phyloP scores from a whole-genome alignment of 208 protist species.

The Balamuthia mandrillaris region DNA sequence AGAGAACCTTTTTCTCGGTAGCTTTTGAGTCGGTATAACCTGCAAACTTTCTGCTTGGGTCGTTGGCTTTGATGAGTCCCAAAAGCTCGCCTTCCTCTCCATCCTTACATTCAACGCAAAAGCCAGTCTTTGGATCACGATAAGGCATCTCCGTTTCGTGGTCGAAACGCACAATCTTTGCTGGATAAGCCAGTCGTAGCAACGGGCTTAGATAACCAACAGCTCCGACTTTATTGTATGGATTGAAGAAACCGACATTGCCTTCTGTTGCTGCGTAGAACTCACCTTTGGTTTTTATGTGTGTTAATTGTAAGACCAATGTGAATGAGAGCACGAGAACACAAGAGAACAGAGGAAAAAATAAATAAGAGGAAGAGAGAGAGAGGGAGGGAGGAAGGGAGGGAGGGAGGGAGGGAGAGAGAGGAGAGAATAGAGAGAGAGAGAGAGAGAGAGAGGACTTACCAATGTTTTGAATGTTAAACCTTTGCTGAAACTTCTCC shows the following conservation, averaged over 20 bases:
- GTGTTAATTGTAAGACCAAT: background rate
- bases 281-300: slow-evolving; percentile 62
- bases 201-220: background rate
- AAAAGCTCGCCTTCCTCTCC: slow-evolving; percentile 47
- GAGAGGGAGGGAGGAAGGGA: slow-evolving; percentile 16
- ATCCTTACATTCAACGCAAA: slow-evolving; percentile 42
- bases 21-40: slow-evolving; percentile 41
- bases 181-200: slow-evolving; percentile 4
- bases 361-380: background rate
- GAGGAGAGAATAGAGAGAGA: background rate
- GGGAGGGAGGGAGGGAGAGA: background rate
- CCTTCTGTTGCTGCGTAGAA: slow-evolving; percentile 85
- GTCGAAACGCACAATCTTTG: slow-evolving; percentile 34
- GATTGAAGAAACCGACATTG: slow-evolving; percentile 52
- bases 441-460: slow-evolving; percentile 84
- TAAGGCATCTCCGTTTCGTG: slow-evolving; percentile 25
- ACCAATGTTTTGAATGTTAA: slow-evolving; percentile 44
- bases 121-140: slow-evolving; percentile 19
- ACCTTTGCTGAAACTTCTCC: slow-evolving; percentile 32
- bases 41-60: slow-evolving; percentile 37
- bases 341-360: background rate
- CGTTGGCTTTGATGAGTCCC: slow-evolving; percentile 13
- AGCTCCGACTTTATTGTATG: background rate
- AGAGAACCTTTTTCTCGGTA: slow-evolving; percentile 45
- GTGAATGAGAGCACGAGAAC: background rate